These are phyloP conservation scores for Diaporthe amygdali DNA, from an alignment of 2,329 filamentous ascomycete genomes.

Conservation along the genomic window DNA sequence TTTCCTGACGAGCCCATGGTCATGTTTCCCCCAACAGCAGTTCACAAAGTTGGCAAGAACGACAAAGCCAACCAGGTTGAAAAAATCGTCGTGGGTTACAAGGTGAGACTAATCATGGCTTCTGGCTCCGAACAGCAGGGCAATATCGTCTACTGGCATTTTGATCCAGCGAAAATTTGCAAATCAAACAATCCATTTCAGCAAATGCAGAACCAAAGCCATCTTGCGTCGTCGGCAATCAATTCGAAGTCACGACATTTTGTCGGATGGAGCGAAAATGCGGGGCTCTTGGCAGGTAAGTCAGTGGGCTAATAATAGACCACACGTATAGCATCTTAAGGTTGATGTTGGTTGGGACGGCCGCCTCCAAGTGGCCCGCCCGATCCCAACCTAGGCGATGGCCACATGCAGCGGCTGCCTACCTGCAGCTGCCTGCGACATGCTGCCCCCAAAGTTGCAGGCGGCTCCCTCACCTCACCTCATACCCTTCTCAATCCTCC, in stretches of 20 bases:
- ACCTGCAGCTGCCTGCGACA: neutral
- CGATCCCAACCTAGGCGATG: neutral
- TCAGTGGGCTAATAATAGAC: neutral
- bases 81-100: no score
- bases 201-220: neutral
- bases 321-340: no score
- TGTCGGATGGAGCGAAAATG: neutral
- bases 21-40: neutral
- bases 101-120: neutral
- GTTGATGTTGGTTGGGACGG: neutral
- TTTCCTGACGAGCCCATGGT: neutral
- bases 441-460: neutral
- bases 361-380: neutral
- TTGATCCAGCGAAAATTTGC: neutral
- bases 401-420: neutral
- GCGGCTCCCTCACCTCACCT: neutral
- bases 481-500: neutral
- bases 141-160: neutral
- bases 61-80: neutral
- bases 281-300: neutral
- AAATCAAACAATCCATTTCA: fast-evolving
- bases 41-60: neutral
- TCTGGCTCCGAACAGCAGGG: fast-evolving
- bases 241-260: neutral
- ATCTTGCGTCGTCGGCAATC: neutral